phyloP scores from a whole-genome alignment of 192 early-diverging fungal genomes.

The Coemansia sp. region DNA sequence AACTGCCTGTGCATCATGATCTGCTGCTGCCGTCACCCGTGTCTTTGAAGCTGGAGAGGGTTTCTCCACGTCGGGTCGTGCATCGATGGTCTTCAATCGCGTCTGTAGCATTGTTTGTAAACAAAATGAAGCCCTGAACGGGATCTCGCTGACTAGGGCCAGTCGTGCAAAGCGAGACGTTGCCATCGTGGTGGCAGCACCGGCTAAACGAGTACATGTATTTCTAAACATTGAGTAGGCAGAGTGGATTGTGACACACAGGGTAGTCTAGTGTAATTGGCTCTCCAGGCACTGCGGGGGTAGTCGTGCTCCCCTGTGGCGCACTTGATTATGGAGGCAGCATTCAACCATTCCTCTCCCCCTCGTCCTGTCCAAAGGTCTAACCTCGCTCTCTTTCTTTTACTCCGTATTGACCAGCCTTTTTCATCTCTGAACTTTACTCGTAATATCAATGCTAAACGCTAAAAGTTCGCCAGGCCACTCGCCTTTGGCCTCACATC shows the following conservation, averaged over 20 bases:
- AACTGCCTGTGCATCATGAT: not conserved
- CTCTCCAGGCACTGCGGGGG: not conserved
- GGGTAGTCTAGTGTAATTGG: not conserved
- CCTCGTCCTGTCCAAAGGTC: not conserved
- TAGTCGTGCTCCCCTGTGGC: not conserved
- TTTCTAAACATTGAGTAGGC: not conserved
- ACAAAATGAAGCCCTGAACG: not conserved
- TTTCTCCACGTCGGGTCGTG: slow-evolving; percentile 1
- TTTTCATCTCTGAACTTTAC: not conserved
- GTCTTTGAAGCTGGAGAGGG: not conserved
- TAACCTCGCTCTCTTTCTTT: not conserved
- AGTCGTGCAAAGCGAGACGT: not conserved
- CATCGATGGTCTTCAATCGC: slow-evolving; percentile 18
- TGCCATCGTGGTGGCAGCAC: not conserved
- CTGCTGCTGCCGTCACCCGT: not conserved
- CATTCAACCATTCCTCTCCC: not conserved
- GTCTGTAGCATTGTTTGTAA: not conserved
- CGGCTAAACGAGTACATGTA: not conserved
- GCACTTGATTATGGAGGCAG: not conserved
- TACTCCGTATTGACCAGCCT: no score
- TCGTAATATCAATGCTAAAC: not conserved
- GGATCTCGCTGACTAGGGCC: not conserved
- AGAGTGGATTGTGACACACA: not conserved
- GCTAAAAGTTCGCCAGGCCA: not conserved
- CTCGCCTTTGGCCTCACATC: slow-evolving; percentile 9